phyloP scores from a whole-genome alignment of 225 moss, liverwort and hornwort genomes.

The Bryoerythrophyllum caledonicum region DNA sequence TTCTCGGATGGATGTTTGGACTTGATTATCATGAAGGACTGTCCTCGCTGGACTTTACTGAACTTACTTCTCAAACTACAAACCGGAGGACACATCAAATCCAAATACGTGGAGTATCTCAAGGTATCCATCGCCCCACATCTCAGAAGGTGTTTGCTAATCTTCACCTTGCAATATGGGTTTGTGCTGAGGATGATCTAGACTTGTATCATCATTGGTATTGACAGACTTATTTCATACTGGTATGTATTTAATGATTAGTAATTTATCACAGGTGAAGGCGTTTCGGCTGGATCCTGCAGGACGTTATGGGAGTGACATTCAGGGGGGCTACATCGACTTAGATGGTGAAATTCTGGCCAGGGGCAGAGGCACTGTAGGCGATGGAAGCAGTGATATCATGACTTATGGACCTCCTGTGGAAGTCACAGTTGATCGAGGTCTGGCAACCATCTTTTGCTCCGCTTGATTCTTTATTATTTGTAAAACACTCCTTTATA shows the following conservation, averaged over 20 bases:
- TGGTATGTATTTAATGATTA: too few species aligned
- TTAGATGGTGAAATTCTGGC: slow-evolving; percentile 78
- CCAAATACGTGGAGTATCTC: slow-evolving; percentile 86
- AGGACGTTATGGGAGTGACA: slow-evolving; percentile 56
- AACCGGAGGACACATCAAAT: slow-evolving; percentile 76
- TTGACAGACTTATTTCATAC: too few species aligned
- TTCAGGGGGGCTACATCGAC: slow-evolving; percentile 74
- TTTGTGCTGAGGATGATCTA: too few species aligned
- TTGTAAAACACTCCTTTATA: too few species aligned
- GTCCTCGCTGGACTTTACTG: slow-evolving; percentile 73
- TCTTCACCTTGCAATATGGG: neutral
- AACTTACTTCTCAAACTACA: slow-evolving; percentile 66
- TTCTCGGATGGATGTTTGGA: slow-evolving; percentile 96
- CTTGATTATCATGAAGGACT: slow-evolving; percentile 76
- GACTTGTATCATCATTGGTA: too few species aligned
- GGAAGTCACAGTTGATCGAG: slow-evolving; percentile 70
- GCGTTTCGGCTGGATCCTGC: slow-evolving; percentile 71
- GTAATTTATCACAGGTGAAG: slow-evolving; percentile 47
- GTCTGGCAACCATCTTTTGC: slow-evolving; percentile 78
- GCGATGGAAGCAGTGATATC: slow-evolving; percentile 78
- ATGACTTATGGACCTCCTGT: slow-evolving; percentile 82
- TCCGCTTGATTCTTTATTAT: slow-evolving; percentile 29
- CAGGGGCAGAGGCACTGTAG: slow-evolving; percentile 67
- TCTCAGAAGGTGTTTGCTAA: neutral
- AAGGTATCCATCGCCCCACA: slow-evolving; percentile 54